Conservation (phyloP, 2,329 filamentous ascomycete genomes). For the Talaromyces sp. region DNA sequence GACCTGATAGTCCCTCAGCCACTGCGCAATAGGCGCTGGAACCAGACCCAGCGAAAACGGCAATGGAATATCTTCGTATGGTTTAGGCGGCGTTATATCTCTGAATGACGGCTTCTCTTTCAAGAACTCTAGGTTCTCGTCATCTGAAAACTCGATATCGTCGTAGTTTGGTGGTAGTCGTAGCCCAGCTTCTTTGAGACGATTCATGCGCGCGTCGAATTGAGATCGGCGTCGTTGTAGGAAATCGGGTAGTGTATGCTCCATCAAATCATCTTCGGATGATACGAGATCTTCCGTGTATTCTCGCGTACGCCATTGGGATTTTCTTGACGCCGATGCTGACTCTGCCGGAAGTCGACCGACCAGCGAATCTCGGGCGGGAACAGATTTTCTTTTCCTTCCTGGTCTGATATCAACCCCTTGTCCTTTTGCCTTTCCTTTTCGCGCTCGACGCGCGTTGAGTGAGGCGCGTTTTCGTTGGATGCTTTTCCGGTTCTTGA, state of each 20-base stretch:
- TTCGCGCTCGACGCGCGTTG: conserved; percentile 40
- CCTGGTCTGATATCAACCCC: conserved; percentile 19
- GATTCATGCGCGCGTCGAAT: conserved; percentile 62
- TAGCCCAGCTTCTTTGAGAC: conserved; percentile 64
- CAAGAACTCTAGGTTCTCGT: conserved; percentile 59
- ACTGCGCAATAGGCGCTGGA: conserved; percentile 84
- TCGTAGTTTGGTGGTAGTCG: conserved; percentile 73
- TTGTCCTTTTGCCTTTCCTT: conserved; percentile 11
- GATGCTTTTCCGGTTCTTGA: conserved; percentile 56
- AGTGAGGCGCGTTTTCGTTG: conserved; percentile 53
- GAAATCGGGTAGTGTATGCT: conserved; percentile 66
- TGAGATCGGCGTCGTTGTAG: conserved; percentile 62
- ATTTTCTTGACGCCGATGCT: conserved; percentile 15
- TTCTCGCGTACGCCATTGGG: conserved; percentile 33
- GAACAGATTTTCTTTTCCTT: conserved; percentile 42
- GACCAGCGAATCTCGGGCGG: conserved; percentile 37
- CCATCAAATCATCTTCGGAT: conserved; percentile 54
- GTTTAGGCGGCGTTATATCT: conserved; percentile 59
- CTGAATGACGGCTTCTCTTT: conserved; percentile 68
- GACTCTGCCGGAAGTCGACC: conserved; percentile 30
- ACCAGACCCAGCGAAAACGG: conserved; percentile 74
- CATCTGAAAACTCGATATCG: conserved; percentile 71
- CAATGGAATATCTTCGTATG: conserved; percentile 71
- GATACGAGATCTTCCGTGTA: conserved; percentile 37
- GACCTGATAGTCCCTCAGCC: conserved; percentile 87